Conservation (phyloP, 441 rosid species). For the Erysimum cheiri region DNA sequence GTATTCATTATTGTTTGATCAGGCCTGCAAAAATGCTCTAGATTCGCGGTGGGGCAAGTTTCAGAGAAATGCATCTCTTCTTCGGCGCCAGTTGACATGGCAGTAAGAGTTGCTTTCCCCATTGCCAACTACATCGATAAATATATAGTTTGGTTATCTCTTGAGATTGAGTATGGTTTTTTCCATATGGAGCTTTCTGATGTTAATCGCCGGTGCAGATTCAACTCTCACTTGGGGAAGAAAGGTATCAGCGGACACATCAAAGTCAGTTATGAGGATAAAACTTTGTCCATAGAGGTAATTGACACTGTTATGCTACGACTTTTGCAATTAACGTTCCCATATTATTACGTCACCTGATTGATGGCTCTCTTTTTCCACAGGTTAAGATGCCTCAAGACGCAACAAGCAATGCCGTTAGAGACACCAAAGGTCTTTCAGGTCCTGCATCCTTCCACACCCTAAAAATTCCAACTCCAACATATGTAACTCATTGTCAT, state of each 20-base stretch:
- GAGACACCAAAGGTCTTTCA: slow-evolving; percentile 96
- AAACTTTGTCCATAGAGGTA: slow-evolving; percentile 86
- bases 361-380: slow-evolving; percentile 34
- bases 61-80: slow-evolving; percentile 58
- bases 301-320: slow-evolving; percentile 29
- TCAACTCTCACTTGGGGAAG: slow-evolving; percentile 82
- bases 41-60: slow-evolving; percentile 67
- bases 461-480: neutral
- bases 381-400: slow-evolving; percentile 99
- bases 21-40: slow-evolving; percentile 66
- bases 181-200: slow-evolving; percentile 20
- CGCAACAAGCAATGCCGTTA: slow-evolving; percentile 73
- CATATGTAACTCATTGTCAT: slow-evolving; percentile 5
- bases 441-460: slow-evolving; percentile 52
- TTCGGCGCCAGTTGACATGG: slow-evolving; percentile 76
- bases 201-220: slow-evolving; percentile 54
- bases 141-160: slow-evolving; percentile 17
- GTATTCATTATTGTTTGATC: slow-evolving; percentile 30
- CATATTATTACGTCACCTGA: slow-evolving; percentile 9
- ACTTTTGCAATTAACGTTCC: slow-evolving; percentile 17
- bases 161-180: slow-evolving; percentile 22
- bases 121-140: slow-evolving; percentile 14
- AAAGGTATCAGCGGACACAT: slow-evolving; percentile 94
- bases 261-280: slow-evolving; percentile 72
- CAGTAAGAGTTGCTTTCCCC: slow-evolving; percentile 55